phyloP scores from a whole-genome alignment of 345 rosid species.

The Rhodamnia argentea region DNA sequence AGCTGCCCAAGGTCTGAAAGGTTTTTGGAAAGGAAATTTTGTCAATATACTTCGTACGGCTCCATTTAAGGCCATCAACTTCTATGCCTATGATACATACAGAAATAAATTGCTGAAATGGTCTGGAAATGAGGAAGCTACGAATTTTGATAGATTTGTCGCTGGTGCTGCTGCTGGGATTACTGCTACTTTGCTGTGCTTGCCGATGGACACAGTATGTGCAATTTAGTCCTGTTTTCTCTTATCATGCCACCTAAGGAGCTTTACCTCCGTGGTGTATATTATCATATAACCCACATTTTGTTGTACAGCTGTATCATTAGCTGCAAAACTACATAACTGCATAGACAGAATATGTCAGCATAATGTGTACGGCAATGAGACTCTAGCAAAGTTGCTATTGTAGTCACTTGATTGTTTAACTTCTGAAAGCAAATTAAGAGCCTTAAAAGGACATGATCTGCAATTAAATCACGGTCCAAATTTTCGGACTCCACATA shows the following conservation, averaged over 20 bases:
- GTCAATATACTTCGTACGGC: constrained; percentile 90
- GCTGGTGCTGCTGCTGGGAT: constrained; percentile 97
- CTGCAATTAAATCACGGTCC: not conserved
- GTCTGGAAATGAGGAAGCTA: constrained; percentile 60
- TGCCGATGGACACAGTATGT: constrained; percentile 92
- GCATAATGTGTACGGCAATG: not conserved
- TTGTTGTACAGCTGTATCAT: not conserved
- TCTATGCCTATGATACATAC: constrained; percentile 83
- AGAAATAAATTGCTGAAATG: constrained; percentile 51
- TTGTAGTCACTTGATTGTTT: not conserved
- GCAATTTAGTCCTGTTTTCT: not conserved
- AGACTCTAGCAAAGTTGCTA: not conserved
- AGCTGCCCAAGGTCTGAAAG: constrained; percentile 55
- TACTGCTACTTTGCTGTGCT: constrained; percentile 81
- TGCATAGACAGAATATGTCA: not conserved
- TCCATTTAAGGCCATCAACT: constrained; percentile 91
- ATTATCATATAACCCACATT: not conserved
- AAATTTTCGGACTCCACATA: not conserved
- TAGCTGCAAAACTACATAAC: not conserved
- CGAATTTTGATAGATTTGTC: constrained; percentile 79
- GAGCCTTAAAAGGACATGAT: not conserved
- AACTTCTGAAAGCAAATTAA: not conserved
- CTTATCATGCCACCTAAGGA: not conserved
- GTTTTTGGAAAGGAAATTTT: constrained; percentile 94
- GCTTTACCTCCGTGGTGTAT: not conserved